Conservation (phyloP, 2,329 filamentous ascomycete species). For the Apiospora malaysiana region DNA sequence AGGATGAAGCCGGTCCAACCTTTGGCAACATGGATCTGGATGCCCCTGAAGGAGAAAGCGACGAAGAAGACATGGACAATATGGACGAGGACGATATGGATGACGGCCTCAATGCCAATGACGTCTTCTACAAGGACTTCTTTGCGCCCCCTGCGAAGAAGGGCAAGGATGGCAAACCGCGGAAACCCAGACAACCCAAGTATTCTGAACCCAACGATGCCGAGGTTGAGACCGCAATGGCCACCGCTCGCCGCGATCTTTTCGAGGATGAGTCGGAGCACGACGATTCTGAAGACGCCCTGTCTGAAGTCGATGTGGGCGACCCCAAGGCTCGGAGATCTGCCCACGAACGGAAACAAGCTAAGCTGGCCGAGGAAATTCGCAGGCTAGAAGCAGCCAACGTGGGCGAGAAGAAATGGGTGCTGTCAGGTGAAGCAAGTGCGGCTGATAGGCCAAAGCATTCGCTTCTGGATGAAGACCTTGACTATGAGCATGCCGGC, state of each 20-base stretch:
- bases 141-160: conserved; percentile 86
- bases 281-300: conserved; percentile 68
- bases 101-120: conserved; percentile 74
- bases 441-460: conserved; percentile 85
- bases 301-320: conserved; percentile 70
- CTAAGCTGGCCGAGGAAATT: conserved; percentile 87
- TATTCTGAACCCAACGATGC: conserved; percentile 57
- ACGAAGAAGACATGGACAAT: conserved; percentile 65
- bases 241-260: conserved; percentile 84
- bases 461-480: conserved; percentile 90
- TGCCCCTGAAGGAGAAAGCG: conserved; percentile 71
- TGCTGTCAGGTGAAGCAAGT: conserved; percentile 83
- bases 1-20: conserved; percentile 79
- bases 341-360: conserved; percentile 84
- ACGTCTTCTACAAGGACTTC: conserved; percentile 90
- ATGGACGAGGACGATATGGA: conserved; percentile 61
- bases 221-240: conserved; percentile 83
- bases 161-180: conserved; percentile 58
- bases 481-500: conserved; percentile 94
- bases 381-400: conserved; percentile 87
- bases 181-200: conserved; percentile 47
- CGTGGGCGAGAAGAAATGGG: conserved; percentile 90
- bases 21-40: conserved; percentile 82
- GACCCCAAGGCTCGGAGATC: conserved; percentile 78
- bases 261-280: conserved; percentile 79